Conservation (phyloP, 306 rosid species). For the Medicago ruthenica region DNA sequence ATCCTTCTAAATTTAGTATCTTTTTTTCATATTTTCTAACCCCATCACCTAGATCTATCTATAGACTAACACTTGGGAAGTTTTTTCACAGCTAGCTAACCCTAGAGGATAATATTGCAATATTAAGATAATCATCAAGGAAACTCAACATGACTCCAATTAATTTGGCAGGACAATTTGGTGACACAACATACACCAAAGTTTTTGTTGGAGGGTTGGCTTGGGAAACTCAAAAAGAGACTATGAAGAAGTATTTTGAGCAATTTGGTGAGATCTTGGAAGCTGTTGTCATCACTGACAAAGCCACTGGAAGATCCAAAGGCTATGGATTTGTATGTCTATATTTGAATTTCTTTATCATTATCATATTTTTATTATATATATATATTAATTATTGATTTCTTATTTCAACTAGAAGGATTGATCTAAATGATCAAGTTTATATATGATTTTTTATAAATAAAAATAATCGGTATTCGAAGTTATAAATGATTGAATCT, state of each 20-base stretch:
- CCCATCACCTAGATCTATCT: slow-evolving; percentile 49
- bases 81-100: slow-evolving; percentile 37
- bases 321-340: slow-evolving; percentile 94
- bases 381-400: background rate
- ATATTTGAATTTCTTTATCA: background rate
- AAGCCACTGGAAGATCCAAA: slow-evolving; percentile 96
- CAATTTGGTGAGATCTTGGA: slow-evolving; percentile 99
- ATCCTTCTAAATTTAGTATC: slow-evolving; percentile 50
- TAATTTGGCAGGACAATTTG: slow-evolving; percentile 85
- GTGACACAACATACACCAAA: slow-evolving; percentile 95
- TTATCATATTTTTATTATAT: background rate
- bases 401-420: slow-evolving; percentile 23
- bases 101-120: slow-evolving; percentile 10
- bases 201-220: slow-evolving; percentile 99
- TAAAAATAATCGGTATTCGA: background rate
- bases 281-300: slow-evolving; percentile 98
- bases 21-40: slow-evolving; percentile 38
- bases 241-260: slow-evolving; percentile 95
- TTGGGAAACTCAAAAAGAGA: slow-evolving; percentile 98
- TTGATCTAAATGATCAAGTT: slow-evolving; percentile 10
- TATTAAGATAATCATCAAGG: background rate
- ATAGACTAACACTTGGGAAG: slow-evolving; percentile 39
- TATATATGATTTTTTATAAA: background rate
- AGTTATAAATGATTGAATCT: background rate
- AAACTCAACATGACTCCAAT: slow-evolving; percentile 64